Base-by-base conservation (phyloP, 371 early-diverging fungal species). In the Mucor circinelloides region DNA sequence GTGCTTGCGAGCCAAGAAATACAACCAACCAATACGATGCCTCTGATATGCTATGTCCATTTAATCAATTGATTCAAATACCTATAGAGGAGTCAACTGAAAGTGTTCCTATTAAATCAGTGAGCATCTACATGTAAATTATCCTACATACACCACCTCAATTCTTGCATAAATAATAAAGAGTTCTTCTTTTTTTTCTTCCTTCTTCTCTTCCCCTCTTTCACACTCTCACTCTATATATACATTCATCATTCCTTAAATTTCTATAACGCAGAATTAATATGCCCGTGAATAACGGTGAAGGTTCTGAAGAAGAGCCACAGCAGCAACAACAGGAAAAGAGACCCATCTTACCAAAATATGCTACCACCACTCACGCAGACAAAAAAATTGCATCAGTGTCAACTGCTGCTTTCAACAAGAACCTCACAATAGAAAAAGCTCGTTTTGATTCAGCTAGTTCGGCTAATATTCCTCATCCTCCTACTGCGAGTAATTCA, bases 1-100 rank as follows among this genome's bases (percentile, higher is more conserved):
- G 85, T 42, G 81, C 85, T 34, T 87, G 89, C 68, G 36, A 38
- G 21, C 82, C 84, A 4, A 48, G 31, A 6, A 13, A n/a, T 2
- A 58, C 74, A 1, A 42, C 69, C 52, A 30, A 68, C 7, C 71
- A 74, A 61, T 50, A 19, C 12, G 83, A 82, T 60, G 79, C 85
- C n/a, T 63, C 74, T n/a, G 85, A 85, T 72, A 32, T 83, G 25
- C 31, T 85, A 9, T 85, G 85, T 66, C 80, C 83, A 3, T 79
- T 80, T 60, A 71, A 50, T 52, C 59, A 40, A 2, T 52, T 66
- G 30, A 38, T 66, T 19, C 59, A 66, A 66, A 28, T 66, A 34
- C 60, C 59, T 30, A 50, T 59, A 34, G 60, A 59, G 17, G 34
- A 57, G 25, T 56, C 42, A 4, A 28, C 30, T 31, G 21, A 42